Conservation (phyloP, 192 early-diverging fungal genomes). For the Oehlia diaphana region DNA sequence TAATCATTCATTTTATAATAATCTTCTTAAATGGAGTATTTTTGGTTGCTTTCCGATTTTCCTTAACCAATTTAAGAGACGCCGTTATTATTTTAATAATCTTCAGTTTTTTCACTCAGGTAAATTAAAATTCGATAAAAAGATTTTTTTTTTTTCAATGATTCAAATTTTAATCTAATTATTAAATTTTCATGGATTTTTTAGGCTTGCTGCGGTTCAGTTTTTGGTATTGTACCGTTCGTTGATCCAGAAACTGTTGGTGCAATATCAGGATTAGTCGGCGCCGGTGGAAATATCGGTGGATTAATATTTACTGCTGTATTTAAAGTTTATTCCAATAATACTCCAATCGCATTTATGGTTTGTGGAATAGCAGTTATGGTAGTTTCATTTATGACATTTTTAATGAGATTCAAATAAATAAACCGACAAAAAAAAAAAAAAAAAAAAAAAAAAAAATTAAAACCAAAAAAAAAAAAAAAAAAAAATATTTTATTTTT, state of each 20-base stretch:
- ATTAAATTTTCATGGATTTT: not conserved
- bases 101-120: conserved; percentile 55
- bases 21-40: conserved; percentile 47
- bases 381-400: conserved; percentile 33
- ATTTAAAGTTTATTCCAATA: conserved; percentile 44
- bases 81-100: conserved; percentile 45
- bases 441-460: too few species aligned
- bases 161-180: not conserved
- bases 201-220: conserved; percentile 55
- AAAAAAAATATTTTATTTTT: too few species aligned
- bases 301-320: conserved; percentile 59
- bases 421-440: too few species aligned
- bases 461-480: too few species aligned
- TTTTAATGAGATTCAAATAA: conserved; percentile 34
- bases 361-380: conserved; percentile 46
- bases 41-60: conserved; percentile 51
- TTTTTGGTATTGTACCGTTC: conserved; percentile 65
- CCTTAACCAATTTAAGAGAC: conserved; percentile 26
- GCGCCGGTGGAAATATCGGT: conserved; percentile 65
- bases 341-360: conserved; percentile 39
- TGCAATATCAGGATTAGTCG: conserved; percentile 57
- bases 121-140: not conserved
- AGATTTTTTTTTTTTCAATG: conserved; percentile 13
- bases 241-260: conserved; percentile 48
- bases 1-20: conserved; percentile 45